These are phyloP conservation scores for Teunomyces kruisii DNA, from an alignment of 805 yeast species.

Conservation along the genomic window DNA sequence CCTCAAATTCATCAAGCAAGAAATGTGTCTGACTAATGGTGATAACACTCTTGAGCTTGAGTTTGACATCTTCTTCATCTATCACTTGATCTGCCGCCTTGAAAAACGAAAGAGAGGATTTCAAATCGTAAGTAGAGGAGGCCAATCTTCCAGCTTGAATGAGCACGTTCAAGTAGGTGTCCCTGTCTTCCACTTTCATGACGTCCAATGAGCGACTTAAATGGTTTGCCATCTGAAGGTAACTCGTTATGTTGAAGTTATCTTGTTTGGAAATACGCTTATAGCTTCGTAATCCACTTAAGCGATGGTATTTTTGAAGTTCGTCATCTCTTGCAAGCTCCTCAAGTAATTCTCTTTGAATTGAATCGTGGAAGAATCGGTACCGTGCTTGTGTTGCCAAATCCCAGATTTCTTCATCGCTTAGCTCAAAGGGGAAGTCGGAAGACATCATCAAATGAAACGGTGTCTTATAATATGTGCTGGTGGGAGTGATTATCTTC, in stretches of 20 bases:
- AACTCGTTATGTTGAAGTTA: constrained; percentile 17
- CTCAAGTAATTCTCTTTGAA: constrained; percentile 30
- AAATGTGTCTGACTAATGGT: constrained; percentile 33
- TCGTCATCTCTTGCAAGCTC: constrained; percentile 25
- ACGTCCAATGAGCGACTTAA: constrained; percentile 35
- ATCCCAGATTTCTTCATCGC: constrained; percentile 29
- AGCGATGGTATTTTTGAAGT: constrained; percentile 31
- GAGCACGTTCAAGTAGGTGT: constrained; percentile 38
- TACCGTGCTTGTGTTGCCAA: constrained; percentile 37
- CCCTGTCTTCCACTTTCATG: constrained; percentile 31
- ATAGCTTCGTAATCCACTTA: constrained; percentile 43
- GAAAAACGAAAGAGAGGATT: constrained; percentile 41
- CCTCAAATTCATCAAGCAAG: constrained; percentile 28
- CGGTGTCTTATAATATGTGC: constrained; percentile 48
- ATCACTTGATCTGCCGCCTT: constrained; percentile 32
- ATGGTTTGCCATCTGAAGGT: constrained; percentile 41
- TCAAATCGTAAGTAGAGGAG: constrained; percentile 42
- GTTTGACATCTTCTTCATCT: constrained; percentile 15
- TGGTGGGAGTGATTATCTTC: constrained; percentile 36
- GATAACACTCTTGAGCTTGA: constrained; percentile 22
- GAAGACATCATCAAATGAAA: constrained; percentile 34
- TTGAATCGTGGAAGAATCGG: constrained; percentile 41
- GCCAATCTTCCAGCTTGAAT: constrained; percentile 46
- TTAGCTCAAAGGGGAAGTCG: constrained; percentile 27
- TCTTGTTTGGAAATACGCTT: constrained; percentile 17